These are phyloP conservation scores for Candida takata DNA, from an alignment of 805 yeast genomes.

Conservation along the genomic window DNA sequence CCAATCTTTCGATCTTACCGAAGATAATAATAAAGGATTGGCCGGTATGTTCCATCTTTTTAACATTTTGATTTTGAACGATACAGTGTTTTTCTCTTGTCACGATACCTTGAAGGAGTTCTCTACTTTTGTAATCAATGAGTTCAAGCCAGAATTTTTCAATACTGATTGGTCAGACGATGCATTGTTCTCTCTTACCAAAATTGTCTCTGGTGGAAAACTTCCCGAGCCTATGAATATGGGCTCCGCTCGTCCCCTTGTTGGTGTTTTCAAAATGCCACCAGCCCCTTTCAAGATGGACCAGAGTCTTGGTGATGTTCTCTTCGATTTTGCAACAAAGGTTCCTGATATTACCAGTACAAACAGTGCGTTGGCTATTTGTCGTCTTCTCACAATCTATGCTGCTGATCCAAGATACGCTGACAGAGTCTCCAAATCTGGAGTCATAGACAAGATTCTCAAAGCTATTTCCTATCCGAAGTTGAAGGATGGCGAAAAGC, in stretches of 20 bases:
- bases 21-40: conserved; percentile 22
- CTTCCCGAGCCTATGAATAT: conserved; percentile 40
- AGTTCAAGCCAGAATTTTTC: conserved; percentile 30
- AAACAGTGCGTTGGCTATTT: conserved; percentile 44
- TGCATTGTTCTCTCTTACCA: conserved; percentile 49
- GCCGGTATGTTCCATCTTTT: conserved; percentile 37
- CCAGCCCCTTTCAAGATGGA: conserved; percentile 22
- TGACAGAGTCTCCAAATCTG: conserved; percentile 36
- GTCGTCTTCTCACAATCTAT: conserved; percentile 48
- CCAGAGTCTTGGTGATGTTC: conserved; percentile 17
- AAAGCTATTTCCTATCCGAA: conserved; percentile 30
- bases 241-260: conserved; percentile 12
- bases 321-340: conserved; percentile 39
- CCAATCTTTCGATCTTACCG: conserved; percentile 28
- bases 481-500: conserved; percentile 29
- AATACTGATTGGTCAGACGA: conserved; percentile 53
- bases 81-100: conserved; percentile 29
- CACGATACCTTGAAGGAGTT: conserved; percentile 30
- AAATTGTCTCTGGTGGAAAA: conserved; percentile 42
- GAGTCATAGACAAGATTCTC: conserved; percentile 41
- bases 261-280: conserved; percentile 11
- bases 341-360: conserved; percentile 35
- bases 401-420: conserved; percentile 39
- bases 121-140: conserved; percentile 29
- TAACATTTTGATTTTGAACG: conserved; percentile 35